A percentile compares a stretch with the other conserved stretches of the same genome.
phyloP scores from a whole-genome alignment of 164 flowering plant genomes.

The Tinospora cordifolia region DNA sequence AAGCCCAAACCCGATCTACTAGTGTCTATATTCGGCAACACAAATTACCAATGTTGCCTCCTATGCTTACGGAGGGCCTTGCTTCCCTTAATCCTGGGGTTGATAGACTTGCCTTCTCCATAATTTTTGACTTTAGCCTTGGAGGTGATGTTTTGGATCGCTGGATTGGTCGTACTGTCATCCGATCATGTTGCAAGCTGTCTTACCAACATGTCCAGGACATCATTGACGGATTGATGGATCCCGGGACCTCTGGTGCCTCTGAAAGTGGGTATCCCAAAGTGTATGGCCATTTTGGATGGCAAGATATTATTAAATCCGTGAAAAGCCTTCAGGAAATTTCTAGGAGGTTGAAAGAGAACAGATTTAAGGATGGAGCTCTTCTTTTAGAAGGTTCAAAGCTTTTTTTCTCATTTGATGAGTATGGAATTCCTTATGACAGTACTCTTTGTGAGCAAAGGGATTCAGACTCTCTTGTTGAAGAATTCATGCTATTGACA shows the following conservation, averaged over 20 bases:
- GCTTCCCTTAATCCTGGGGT: slow-evolving; percentile 85
- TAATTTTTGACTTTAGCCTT: slow-evolving; percentile 60
- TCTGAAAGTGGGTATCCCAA: slow-evolving; percentile 30
- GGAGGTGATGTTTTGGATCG: slow-evolving; percentile 56
- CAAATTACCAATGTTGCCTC: slow-evolving; percentile 81
- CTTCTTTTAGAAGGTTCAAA: slow-evolving; percentile 62
- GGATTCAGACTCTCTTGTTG: slow-evolving; percentile 69
- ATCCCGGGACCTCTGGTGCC: slow-evolving; percentile 16
- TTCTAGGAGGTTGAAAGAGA: slow-evolving; percentile 52
- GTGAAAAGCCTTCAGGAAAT: slow-evolving; percentile 49
- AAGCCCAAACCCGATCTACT: slow-evolving; percentile 70
- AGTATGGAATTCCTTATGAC: slow-evolving; percentile 64
- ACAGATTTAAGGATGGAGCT: slow-evolving; percentile 65
- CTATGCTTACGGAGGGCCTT: slow-evolving; percentile 66
- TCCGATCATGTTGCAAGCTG: slow-evolving; percentile 84
- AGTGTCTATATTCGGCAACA: slow-evolving; percentile 55
- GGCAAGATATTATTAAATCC: slow-evolving; percentile 58
- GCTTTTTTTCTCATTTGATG: slow-evolving; percentile 56
- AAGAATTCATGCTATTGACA: slow-evolving; percentile 95
- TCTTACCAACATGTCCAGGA: slow-evolving; percentile 79
- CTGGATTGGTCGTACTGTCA: slow-evolving; percentile 87
- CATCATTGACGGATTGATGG: slow-evolving; percentile 51
- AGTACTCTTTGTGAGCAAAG: slow-evolving; percentile 34
- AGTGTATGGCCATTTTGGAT: slow-evolving; percentile 52
- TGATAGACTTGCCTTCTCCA: slow-evolving; percentile 76